phyloP scores from a whole-genome alignment of 495 filamentous ascomycete genomes.

The Zalerion maritima region DNA sequence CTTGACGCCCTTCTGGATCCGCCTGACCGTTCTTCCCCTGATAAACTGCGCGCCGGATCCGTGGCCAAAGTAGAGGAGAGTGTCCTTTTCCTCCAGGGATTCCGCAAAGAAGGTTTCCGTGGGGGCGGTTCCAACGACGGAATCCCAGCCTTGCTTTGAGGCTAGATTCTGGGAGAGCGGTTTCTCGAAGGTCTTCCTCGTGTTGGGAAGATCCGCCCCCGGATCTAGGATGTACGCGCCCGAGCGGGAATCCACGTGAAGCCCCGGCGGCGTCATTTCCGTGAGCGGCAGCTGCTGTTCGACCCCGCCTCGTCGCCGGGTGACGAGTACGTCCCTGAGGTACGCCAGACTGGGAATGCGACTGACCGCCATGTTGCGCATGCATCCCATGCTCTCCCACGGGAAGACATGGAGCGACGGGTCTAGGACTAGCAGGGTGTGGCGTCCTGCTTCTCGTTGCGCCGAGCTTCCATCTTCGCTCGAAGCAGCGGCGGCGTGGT shows the following conservation, averaged over 20 bases:
- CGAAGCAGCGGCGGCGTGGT: slow-evolving; percentile 45
- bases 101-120: slow-evolving; percentile 61
- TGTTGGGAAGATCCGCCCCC: slow-evolving; percentile 62
- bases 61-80: slow-evolving; percentile 91
- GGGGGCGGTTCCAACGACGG: slow-evolving; percentile 51
- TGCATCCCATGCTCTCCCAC: slow-evolving; percentile 87
- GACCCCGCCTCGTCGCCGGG: slow-evolving; percentile 27
- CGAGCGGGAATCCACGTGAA: slow-evolving; percentile 39
- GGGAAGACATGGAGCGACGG: slow-evolving; percentile 80
- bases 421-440: slow-evolving; percentile 88
- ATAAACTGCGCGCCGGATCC: slow-evolving; percentile 93
- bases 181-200: slow-evolving; percentile 55
- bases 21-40: slow-evolving; percentile 59
- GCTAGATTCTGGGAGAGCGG: slow-evolving; percentile 36
- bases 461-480: slow-evolving; percentile 12
- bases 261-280: slow-evolving; percentile 20
- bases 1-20: slow-evolving; percentile 54
- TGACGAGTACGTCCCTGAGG: slow-evolving; percentile 52
- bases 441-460: slow-evolving; percentile 35
- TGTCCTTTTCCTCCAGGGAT: slow-evolving; percentile 40
- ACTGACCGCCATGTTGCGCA: slow-evolving; percentile 65
- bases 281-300: slow-evolving; percentile 14
- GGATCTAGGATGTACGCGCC: slow-evolving; percentile 87
- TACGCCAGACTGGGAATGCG: slow-evolving; percentile 72
- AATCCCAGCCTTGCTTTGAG: slow-evolving; percentile 37